Conservation (phyloP, 768 basidiomycete species). For the Mycena haematopus region DNA sequence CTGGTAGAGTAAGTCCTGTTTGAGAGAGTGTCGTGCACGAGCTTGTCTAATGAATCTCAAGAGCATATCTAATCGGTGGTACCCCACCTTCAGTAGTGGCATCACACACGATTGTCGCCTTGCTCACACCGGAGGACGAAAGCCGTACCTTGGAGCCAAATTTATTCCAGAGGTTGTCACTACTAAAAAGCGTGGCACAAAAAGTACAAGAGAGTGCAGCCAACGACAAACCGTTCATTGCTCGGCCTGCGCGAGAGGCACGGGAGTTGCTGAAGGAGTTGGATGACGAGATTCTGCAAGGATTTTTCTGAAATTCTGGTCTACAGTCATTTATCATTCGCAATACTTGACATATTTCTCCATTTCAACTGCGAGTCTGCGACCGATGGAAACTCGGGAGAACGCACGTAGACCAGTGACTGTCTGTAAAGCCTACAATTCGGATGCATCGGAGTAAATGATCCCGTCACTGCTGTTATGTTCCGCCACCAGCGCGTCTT, state of each 20-base stretch:
- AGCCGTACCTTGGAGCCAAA: constrained; percentile 47
- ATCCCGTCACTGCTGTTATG: background rate
- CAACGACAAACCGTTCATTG: constrained; percentile 72
- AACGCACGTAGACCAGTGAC: no score
- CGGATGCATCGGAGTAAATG: no score
- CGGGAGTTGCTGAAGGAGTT: constrained; percentile 67
- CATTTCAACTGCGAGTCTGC: no score
- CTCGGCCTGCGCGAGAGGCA: constrained; percentile 84
- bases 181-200: constrained; percentile 69
- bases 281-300: constrained; percentile 50
- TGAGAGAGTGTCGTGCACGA: background rate
- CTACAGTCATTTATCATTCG: background rate
- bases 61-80: constrained; percentile 67
- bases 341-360: no score
- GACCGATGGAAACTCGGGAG: no score
- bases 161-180: constrained; percentile 69
- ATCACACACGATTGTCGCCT: constrained; percentile 64
- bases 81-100: constrained; percentile 70
- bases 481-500: constrained; percentile 29
- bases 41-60: constrained; percentile 35
- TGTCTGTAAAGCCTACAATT: no score
- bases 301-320: constrained; percentile 44
- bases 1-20: constrained; percentile 65
- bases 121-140: constrained; percentile 57
- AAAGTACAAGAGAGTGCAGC: constrained; percentile 75